Base-by-base conservation (phyloP, 2,329 filamentous ascomycete species). In the Beauveria pseudobassiana region DNA sequence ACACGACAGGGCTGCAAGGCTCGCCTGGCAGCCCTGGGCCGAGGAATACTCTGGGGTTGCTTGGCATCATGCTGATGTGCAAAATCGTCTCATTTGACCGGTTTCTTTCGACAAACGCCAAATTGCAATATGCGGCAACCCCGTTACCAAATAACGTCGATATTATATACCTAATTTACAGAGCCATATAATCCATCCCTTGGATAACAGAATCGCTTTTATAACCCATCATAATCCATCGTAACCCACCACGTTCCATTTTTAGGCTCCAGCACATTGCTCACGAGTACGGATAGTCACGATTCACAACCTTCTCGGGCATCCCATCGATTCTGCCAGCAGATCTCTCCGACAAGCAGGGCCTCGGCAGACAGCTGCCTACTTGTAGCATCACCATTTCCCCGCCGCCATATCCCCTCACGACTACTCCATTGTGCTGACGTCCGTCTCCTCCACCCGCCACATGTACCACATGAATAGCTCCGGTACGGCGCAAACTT, bases 381-480 rank as follows among this genome's bases (percentile, higher is more conserved):
- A 10, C 5, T 2, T 30, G 5, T n/a, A 38, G 26, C 14, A n/a
- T 14, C n/a, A 9, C 16, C 34, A 42, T n/a, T 14, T 10, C 20
- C 1, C 9, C 9, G 3, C 28, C 16, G 18, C 26, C 26, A 9
- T 24, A 26, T 10, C 7, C 38, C 20, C 30, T n/a, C 34, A 18
- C 46, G 20, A 43, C 53, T 45, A 26, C 65, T 84, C 83, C 73
- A 87, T 70, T 3, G 82, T 82, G 64, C 81, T 85, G 28, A 93
- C 76, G 73, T 96, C 89, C 4, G 91, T 91, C 70, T 91, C 86
- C 71, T 88, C 89, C 12, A 93, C 86, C 63, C 88, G 81, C 93
- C 93, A 97, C 90, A 96, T 96, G 72, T 96, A 96, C 93, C 93
- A 97, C 93, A 97, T 97, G 70, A 96, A 96, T 49, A 97, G 68